These are phyloP conservation scores for Cryptococcus sp. DNA, from an alignment of 1,284 basidiomycete species.

Conservation along the genomic window DNA sequence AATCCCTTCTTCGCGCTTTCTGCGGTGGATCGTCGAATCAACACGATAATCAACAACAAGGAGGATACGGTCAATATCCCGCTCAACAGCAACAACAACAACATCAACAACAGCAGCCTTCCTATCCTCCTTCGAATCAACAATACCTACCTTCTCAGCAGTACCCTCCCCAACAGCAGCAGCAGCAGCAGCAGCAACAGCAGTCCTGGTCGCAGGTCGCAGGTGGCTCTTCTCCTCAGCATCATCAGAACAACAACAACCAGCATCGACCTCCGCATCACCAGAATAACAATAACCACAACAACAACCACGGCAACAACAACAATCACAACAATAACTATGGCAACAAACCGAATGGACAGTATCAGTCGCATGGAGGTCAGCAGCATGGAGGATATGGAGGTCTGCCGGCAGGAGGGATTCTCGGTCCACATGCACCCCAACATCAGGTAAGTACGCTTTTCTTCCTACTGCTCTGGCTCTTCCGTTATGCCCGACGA, in stretches of 20 bases:
- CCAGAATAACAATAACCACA: constrained; percentile 20
- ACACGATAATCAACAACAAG: constrained; percentile 17
- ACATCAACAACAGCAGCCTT: constrained; percentile 19
- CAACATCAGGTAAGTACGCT: constrained; percentile 23
- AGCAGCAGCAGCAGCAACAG: constrained; percentile 20
- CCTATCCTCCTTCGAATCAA: constrained; percentile 6
- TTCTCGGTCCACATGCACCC: constrained; percentile 47
- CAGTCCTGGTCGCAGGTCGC: constrained; percentile 19
- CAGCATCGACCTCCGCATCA: constrained; percentile 23
- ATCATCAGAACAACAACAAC: constrained; percentile 19
- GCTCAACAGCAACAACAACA: constrained; percentile 19
- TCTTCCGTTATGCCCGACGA: constrained; percentile 18
- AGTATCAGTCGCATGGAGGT: constrained; percentile 6
- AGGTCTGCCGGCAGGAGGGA: constrained; percentile 22
- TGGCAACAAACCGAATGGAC: constrained; percentile 15
- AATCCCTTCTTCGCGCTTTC: constrained; percentile 6
- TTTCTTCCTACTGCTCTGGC: no score
- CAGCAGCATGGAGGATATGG: no score
- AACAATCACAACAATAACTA: no score
- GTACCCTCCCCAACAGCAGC: constrained; percentile 7
- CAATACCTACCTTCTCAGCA: constrained; percentile 1
- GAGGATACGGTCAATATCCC: constrained; percentile 22
- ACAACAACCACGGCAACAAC: constrained; percentile 15
- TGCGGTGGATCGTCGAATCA: constrained; percentile 16
- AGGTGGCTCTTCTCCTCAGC: constrained; percentile 21